Conservation (phyloP, 148 eudicot genomes). For the Fagopyrum esculentum region DNA sequence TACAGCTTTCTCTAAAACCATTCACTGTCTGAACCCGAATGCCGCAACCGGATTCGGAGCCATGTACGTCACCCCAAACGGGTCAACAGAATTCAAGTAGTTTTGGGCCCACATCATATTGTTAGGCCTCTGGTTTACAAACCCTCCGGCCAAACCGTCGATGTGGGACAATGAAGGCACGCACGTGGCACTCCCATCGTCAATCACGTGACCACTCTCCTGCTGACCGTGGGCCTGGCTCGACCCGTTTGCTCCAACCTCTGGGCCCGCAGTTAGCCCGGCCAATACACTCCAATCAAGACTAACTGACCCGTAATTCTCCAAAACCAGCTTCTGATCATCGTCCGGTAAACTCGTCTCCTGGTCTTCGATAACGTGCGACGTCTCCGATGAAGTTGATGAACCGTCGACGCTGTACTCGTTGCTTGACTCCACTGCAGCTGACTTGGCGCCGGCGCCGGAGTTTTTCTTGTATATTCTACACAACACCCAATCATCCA, state of each 20-base stretch:
- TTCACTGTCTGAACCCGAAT: neutral
- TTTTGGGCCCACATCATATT: neutral
- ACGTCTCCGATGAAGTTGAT: slow-evolving; percentile 36
- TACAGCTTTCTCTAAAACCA: neutral
- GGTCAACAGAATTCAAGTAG: slow-evolving; percentile 21
- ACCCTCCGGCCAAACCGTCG: neutral
- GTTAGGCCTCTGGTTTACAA: neutral
- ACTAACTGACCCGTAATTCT: slow-evolving; percentile 37
- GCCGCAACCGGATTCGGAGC: neutral
- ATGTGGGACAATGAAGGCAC: slow-evolving; percentile 19
- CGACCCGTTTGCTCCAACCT: slow-evolving; percentile 17
- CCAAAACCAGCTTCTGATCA: slow-evolving; percentile 1
- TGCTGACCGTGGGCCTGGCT: slow-evolving; percentile 3
- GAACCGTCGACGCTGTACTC: slow-evolving; percentile 43
- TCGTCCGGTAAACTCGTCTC: slow-evolving; percentile 22
- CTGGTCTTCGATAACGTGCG: slow-evolving; percentile 49
- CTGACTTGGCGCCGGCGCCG: slow-evolving; percentile 26
- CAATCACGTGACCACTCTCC: neutral
- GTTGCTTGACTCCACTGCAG: slow-evolving; percentile 7
- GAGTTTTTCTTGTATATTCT: slow-evolving; percentile 63
- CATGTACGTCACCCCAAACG: slow-evolving; percentile 21
- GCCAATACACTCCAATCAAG: slow-evolving; percentile 55
- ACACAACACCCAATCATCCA: slow-evolving; percentile 75
- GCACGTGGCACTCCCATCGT: neutral
- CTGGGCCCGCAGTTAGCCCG: slow-evolving; percentile 31